Evolutionary conservation across 768 basidiomycete species (phyloP).

Genomic region (Tylopilus sp.): DNA sequence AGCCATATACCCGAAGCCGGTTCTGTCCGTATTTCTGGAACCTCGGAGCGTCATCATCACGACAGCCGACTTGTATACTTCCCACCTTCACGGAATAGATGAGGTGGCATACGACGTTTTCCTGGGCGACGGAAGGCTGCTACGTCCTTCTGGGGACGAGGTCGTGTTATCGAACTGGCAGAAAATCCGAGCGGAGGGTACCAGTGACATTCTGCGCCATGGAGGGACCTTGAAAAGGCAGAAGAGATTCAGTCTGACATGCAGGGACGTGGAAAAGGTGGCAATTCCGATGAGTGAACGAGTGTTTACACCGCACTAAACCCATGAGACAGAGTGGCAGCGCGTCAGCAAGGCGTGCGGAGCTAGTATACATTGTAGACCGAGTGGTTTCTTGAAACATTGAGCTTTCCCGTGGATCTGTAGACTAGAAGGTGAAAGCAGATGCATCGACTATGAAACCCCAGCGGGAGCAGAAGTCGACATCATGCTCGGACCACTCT

Average conservation of each 20-base stretch:
- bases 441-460: neutral
- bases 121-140: slow-evolving; percentile 24
- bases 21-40: slow-evolving; percentile 75
- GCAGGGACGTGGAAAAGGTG: slow-evolving; percentile 75
- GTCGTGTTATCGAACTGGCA: slow-evolving; percentile 56
- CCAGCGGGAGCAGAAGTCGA: neutral
- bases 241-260: slow-evolving; percentile 79
- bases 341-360: neutral
- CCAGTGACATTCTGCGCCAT: slow-evolving; percentile 36
- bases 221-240: slow-evolving; percentile 56
- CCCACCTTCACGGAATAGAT: slow-evolving; percentile 81
- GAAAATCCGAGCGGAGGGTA: slow-evolving; percentile 42
- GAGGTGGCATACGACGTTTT: slow-evolving; percentile 48
- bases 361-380: neutral
- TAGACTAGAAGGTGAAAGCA: neutral
- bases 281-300: slow-evolving; percentile 1
- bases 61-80: slow-evolving; percentile 60
- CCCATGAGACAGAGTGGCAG: neutral
- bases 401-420: neutral
- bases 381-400: neutral
- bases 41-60: slow-evolving; percentile 85
- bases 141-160: slow-evolving; percentile 27
- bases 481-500: neutral
- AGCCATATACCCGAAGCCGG: slow-evolving; percentile 59
- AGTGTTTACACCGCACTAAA: neutral